These are phyloP conservation scores for Paracoccidioides lutzii DNA, from an alignment of 2,329 filamentous ascomycete genomes.

Conservation along the genomic window DNA sequence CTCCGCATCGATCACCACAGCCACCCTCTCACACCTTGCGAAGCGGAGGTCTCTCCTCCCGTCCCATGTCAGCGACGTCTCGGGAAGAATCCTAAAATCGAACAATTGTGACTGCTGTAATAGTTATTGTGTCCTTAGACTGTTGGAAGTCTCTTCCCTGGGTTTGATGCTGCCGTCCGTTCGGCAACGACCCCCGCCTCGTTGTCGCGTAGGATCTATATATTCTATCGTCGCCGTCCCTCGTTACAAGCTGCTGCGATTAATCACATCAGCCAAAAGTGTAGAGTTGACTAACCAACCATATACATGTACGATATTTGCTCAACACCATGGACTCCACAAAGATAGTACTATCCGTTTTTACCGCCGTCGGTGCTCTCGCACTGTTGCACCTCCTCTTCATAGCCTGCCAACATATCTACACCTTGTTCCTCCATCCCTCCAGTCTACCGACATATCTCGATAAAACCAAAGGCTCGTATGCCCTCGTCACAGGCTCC, in stretches of 20 bases:
- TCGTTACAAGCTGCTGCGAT: neutral
- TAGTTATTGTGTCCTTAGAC: too few relatives aligned
- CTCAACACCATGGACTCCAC: neutral
- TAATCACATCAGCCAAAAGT: neutral
- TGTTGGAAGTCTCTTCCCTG: too few relatives aligned
- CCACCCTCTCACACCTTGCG: too few relatives aligned
- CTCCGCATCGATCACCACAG: too few relatives aligned
- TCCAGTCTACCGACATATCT: slow-evolving; percentile 12
- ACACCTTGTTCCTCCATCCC: slow-evolving; percentile 10
- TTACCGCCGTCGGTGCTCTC: slow-evolving; percentile 5
- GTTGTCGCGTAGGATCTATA: too few relatives aligned
- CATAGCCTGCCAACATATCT: slow-evolving; percentile 3
- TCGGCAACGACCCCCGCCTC: too few relatives aligned
- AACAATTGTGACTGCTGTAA: too few relatives aligned
- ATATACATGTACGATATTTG: neutral
- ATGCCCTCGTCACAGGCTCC: slow-evolving; percentile 42
- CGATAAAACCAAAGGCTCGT: slow-evolving; percentile 18
- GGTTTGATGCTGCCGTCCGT: too few relatives aligned
- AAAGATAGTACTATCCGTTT: neutral
- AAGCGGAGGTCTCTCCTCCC: too few relatives aligned
- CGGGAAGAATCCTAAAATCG: too few relatives aligned
- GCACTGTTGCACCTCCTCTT: slow-evolving; percentile 5
- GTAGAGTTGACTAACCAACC: neutral
- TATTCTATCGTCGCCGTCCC: too few relatives aligned
- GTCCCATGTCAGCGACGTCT: too few relatives aligned